Evolutionary conservation across 495 filamentous ascomycete genomes (phyloP).

Genomic region (Extremus antarcticus): DNA sequence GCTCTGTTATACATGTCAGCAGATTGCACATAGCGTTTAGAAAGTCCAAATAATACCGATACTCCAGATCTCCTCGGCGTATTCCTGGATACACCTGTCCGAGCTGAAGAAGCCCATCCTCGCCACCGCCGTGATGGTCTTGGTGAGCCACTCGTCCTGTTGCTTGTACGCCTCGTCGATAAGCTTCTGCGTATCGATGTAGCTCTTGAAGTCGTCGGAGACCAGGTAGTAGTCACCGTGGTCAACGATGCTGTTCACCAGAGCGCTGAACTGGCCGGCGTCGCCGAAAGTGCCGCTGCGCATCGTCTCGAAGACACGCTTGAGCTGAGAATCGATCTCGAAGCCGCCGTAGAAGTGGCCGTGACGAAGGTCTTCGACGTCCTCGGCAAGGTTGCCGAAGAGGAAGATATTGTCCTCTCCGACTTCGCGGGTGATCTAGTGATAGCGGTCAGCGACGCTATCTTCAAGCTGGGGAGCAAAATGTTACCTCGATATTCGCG

Average conservation of each 20-base stretch:
- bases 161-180: constrained; percentile 86
- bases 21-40: too few species aligned
- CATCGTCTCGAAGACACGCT: constrained; percentile 74
- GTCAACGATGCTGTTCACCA: constrained; percentile 72
- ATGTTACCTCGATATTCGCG: constrained; percentile 47
- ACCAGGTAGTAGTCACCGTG: constrained; percentile 97
- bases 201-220: constrained; percentile 90
- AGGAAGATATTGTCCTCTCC: constrained; percentile 96
- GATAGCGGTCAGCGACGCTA: constrained; percentile 48
- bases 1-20: too few species aligned
- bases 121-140: constrained; percentile 76
- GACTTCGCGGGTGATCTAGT: constrained; percentile 93
- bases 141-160: constrained; percentile 81
- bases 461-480: background rate
- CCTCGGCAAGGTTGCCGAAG: constrained; percentile 91
- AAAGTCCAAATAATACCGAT: too few species aligned
- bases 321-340: constrained; percentile 62
- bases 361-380: constrained; percentile 93
- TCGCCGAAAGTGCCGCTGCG: constrained; percentile 67
- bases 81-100: constrained; percentile 96
- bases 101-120: constrained; percentile 96
- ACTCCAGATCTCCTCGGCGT: constrained; percentile 96
- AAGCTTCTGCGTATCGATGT: constrained; percentile 76
- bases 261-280: constrained; percentile 58
- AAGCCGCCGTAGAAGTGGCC: constrained; percentile 73